Evolutionary conservation across 179 eudicot genomes (phyloP).

Genomic region (Pouteria campechiana): DNA sequence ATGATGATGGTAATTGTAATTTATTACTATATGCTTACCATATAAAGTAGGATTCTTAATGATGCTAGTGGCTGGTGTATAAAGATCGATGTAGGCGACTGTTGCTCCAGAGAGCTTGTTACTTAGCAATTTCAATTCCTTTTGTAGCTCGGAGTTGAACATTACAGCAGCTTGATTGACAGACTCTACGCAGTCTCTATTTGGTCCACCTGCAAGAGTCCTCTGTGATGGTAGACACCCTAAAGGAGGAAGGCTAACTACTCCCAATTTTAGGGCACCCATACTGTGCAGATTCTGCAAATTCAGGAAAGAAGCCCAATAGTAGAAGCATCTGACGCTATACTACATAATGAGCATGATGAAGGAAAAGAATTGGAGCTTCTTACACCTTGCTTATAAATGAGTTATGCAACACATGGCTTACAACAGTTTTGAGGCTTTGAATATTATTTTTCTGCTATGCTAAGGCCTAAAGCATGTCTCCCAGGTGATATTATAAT

Average conservation of each 20-base stretch:
- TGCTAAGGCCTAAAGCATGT: too few relatives aligned
- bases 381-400: too few relatives aligned
- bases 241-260: constrained; percentile 47
- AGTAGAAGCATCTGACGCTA: too few relatives aligned
- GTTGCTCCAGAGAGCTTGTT: constrained; percentile 18
- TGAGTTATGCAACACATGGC: too few relatives aligned
- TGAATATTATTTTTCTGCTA: too few relatives aligned
- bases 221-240: constrained; percentile 85
- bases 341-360: too few relatives aligned
- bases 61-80: constrained; percentile 35
- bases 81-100: constrained; percentile 44
- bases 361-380: too few relatives aligned
- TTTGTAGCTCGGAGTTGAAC: constrained; percentile 42
- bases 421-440: too few relatives aligned
- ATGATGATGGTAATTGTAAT: neutral
- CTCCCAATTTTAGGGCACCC: constrained; percentile 52
- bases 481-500: too few relatives aligned
- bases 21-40: too few relatives aligned
- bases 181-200: constrained; percentile 29
- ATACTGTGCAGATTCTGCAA: constrained; percentile 43
- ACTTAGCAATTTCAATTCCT: constrained; percentile 19
- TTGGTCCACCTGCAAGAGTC: constrained; percentile 45
- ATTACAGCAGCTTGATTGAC: constrained; percentile 47
- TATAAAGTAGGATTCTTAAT: constrained; percentile 21
- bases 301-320: too few relatives aligned